phyloP scores from a whole-genome alignment of 2,329 filamentous ascomycete species.

The Grosmannia huntii region DNA sequence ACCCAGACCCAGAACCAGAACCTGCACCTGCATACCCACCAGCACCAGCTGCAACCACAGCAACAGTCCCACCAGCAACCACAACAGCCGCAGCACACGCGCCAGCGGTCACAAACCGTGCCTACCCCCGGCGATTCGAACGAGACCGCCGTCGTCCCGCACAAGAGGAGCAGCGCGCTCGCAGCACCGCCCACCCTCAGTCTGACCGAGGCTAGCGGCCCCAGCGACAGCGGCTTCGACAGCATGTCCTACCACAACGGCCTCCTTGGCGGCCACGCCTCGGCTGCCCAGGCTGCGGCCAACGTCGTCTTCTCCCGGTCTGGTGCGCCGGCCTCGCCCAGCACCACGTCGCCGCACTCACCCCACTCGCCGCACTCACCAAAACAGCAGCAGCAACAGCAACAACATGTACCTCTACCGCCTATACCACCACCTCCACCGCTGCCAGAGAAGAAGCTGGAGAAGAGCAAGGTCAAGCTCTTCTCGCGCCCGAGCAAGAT shows the following conservation, averaged over 20 bases:
- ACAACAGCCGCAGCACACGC: slow-evolving; percentile 24
- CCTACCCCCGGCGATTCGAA: slow-evolving; percentile 40
- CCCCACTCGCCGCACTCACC: slow-evolving; percentile 10
- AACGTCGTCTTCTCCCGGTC: slow-evolving; percentile 62
- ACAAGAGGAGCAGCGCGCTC: slow-evolving; percentile 33
- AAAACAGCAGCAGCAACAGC: slow-evolving; percentile 12
- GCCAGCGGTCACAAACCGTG: slow-evolving; percentile 64
- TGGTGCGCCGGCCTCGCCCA: slow-evolving; percentile 34
- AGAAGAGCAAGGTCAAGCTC: slow-evolving; percentile 70
- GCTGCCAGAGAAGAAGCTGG: slow-evolving; percentile 42
- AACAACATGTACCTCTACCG: slow-evolving; percentile 15
- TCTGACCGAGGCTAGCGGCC: slow-evolving; percentile 51
- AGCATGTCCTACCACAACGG: slow-evolving; percentile 46
- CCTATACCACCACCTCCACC: slow-evolving; percentile 25
- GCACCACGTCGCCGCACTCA: slow-evolving; percentile 12
- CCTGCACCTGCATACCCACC: slow-evolving; percentile 21
- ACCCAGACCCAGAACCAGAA: slow-evolving; percentile 37
- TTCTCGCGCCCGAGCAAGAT: slow-evolving; percentile 71
- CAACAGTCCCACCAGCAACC: slow-evolving; percentile 41
- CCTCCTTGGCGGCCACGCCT: slow-evolving; percentile 43
- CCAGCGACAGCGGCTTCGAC: slow-evolving; percentile 42
- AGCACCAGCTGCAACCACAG: slow-evolving; percentile 20
- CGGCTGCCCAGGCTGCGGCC: slow-evolving; percentile 57
- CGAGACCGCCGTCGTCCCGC: slow-evolving; percentile 18
- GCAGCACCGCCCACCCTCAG: slow-evolving; percentile 50